Percentiles rank a stretch among this genome's conserved stretches.
phyloP scores from a whole-genome alignment of 768 basidiomycete species.

The Leucocoprinus sp. region DNA sequence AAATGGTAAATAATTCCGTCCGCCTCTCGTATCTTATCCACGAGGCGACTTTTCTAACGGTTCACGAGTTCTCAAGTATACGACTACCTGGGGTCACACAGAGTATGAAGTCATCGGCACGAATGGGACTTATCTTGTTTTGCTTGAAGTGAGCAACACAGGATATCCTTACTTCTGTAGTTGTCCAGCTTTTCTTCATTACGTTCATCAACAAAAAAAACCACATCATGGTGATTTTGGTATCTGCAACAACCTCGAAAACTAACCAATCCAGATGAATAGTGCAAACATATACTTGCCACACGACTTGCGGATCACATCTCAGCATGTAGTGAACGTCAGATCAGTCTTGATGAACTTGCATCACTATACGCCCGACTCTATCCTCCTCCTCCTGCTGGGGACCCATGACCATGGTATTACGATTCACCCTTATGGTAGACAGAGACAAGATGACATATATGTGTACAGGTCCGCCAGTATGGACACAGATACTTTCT shows the following conservation, averaged over 20 bases:
- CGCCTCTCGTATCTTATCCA: not conserved
- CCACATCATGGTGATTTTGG: conserved; percentile 51
- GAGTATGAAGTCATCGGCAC: conserved; percentile 67
- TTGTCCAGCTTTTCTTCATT: conserved; percentile 65
- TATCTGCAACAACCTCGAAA: not conserved
- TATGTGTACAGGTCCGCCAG: too few relatives aligned
- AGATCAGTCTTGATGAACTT: conserved; percentile 40
- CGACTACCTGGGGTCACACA: conserved; percentile 44
- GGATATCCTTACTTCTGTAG: conserved; percentile 53
- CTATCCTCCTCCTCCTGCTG: too few relatives aligned
- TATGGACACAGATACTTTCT: too few relatives aligned
- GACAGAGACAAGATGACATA: too few relatives aligned
- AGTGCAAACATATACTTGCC: conserved; percentile 82
- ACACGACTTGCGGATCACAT: conserved; percentile 50
- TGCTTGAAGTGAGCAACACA: conserved; percentile 33
- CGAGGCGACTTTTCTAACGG: not conserved
- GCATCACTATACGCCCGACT: conserved; percentile 31
- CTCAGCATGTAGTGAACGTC: conserved; percentile 40
- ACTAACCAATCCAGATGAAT: conserved; percentile 2
- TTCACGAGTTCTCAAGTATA: conserved; percentile 51
- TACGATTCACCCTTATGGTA: too few relatives aligned
- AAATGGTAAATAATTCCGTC: conserved; percentile 41
- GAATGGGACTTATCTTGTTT: conserved; percentile 52
- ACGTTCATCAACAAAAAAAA: conserved; percentile 51
- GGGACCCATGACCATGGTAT: not conserved